Percentiles rank a stretch among this genome's conserved stretches.
Evolutionary conservation across 805 yeast genomes (phyloP).

Genomic region (Wickerhamomyces canadensis): DNA sequence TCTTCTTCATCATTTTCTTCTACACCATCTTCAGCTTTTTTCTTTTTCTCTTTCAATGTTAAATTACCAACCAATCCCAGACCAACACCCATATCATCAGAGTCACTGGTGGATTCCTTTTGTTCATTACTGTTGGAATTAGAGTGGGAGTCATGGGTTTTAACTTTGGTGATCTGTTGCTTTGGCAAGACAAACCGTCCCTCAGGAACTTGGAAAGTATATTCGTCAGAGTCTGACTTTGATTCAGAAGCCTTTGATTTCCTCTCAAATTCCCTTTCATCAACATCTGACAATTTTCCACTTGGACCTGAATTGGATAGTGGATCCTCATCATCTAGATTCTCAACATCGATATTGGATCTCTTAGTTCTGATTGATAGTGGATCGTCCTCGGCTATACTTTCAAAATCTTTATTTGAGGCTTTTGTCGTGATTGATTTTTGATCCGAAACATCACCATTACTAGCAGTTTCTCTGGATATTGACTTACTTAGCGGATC

Average conservation of each 20-base stretch:
- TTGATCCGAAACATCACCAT: not conserved
- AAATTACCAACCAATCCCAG: conserved; percentile 19
- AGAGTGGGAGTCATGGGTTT: conserved; percentile 9
- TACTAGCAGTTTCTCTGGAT: conserved; percentile 3
- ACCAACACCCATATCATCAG: conserved; percentile 23
- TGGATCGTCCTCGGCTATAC: no score
- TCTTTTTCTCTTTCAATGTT: conserved; percentile 17
- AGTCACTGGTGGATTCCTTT: conserved; percentile 18
- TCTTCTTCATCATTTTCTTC: conserved; percentile 19
- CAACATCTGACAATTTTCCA: conserved; percentile 2
- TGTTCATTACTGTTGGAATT: conserved; percentile 21
- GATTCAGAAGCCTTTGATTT: not conserved
- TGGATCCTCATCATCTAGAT: conserved; percentile 17
- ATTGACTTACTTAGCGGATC: conserved; percentile 15
- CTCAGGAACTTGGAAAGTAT: conserved; percentile 19
- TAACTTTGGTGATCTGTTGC: not conserved
- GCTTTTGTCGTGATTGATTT: not conserved
- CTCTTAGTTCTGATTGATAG: not conserved
- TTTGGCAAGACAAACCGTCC: conserved; percentile 15
- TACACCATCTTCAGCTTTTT: conserved; percentile 14
- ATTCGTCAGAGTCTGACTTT: conserved; percentile 11
- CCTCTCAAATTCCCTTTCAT: conserved; percentile 8
- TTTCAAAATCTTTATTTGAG: not conserved
- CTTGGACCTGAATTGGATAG: conserved; percentile 6
- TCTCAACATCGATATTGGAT: not conserved